Evolutionary conservation across 2,329 filamentous ascomycete genomes (phyloP).

Genomic region (Calonectria crousiana): DNA sequence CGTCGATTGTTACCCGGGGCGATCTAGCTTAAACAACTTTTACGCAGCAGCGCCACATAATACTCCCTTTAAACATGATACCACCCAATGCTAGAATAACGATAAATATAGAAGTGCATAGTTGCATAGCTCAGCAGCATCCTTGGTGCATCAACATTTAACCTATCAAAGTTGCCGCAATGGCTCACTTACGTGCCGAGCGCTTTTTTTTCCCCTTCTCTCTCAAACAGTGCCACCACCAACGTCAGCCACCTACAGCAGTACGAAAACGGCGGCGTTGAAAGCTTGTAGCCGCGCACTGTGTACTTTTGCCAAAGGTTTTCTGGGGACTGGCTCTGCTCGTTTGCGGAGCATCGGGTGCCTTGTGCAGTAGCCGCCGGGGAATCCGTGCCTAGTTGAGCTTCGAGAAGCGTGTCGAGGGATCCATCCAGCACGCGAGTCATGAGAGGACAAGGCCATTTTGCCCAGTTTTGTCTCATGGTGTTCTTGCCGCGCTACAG

Average conservation of each 20-base stretch:
- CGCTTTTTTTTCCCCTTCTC: background rate
- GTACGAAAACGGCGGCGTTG: conserved; percentile 22
- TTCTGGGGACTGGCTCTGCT: background rate
- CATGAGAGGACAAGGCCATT: conserved; percentile 11
- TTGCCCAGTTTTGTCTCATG: background rate
- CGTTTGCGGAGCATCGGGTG: conserved; percentile 11
- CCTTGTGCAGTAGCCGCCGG: conserved; percentile 47
- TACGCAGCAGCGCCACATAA: background rate
- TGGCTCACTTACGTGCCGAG: background rate
- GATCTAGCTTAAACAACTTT: background rate
- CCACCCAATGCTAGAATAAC: background rate
- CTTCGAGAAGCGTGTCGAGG: conserved; percentile 41
- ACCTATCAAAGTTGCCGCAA: background rate
- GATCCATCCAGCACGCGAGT: conserved; percentile 18
- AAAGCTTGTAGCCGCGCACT: conserved; percentile 24
- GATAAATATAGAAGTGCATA: background rate
- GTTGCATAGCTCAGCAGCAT: background rate
- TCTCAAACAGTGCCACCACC: conserved; percentile 1
- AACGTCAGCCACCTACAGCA: conserved; percentile 32
- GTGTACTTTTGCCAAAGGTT: conserved; percentile 32
- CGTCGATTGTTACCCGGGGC: background rate
- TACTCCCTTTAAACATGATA: background rate
- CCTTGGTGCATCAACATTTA: background rate
- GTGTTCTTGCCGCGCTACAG: background rate
- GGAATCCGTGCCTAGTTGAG: conserved; percentile 36